A percentile compares a stretch with the other conserved stretches of the same genome.
Conservation (phyloP, 345 rosid species). For the Cardamine chenopodiifolia region DNA sequence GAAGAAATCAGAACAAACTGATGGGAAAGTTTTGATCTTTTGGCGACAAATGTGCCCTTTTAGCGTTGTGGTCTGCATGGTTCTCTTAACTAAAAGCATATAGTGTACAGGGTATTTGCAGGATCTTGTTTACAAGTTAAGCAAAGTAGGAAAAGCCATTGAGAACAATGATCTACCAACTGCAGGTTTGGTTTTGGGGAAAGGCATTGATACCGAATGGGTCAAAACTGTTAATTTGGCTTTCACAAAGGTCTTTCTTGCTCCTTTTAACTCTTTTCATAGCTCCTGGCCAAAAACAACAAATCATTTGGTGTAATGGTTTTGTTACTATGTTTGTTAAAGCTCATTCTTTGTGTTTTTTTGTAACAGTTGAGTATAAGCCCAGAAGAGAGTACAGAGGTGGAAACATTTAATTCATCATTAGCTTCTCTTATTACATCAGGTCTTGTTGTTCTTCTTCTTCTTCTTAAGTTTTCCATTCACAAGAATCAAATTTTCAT, state of each 20-base stretch:
- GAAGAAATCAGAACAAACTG: conserved; percentile 1
- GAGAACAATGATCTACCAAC: conserved; percentile 73
- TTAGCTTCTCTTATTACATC: conserved; percentile 79
- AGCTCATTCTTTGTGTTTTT: conserved; percentile 23
- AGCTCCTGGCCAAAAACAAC: not conserved
- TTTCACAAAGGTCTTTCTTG: conserved; percentile 62
- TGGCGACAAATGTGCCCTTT: not conserved
- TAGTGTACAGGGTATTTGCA: conserved; percentile 72
- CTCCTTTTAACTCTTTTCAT: conserved; percentile 3
- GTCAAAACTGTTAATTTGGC: conserved; percentile 67
- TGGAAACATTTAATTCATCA: conserved; percentile 74
- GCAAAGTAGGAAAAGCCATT: conserved; percentile 88
- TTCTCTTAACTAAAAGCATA: conserved; percentile 15
- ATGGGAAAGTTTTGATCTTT: not conserved
- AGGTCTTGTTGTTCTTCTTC: conserved; percentile 50
- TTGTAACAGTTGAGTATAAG: conserved; percentile 64
- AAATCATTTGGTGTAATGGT: not conserved
- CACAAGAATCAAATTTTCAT: conserved; percentile 9
- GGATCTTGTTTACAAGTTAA: conserved; percentile 84
- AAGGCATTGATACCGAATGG: conserved; percentile 72
- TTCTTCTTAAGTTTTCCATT: conserved; percentile 9
- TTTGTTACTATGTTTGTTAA: conserved; percentile 13
- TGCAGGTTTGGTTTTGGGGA: conserved; percentile 77
- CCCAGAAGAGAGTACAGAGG: conserved; percentile 69
- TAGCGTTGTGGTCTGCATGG: not conserved